A percentile compares a stretch with the other conserved stretches of the same genome.
These are phyloP conservation scores for Lagenaria siceraria DNA, from an alignment of 306 rosid species.

Conservation along the genomic window DNA sequence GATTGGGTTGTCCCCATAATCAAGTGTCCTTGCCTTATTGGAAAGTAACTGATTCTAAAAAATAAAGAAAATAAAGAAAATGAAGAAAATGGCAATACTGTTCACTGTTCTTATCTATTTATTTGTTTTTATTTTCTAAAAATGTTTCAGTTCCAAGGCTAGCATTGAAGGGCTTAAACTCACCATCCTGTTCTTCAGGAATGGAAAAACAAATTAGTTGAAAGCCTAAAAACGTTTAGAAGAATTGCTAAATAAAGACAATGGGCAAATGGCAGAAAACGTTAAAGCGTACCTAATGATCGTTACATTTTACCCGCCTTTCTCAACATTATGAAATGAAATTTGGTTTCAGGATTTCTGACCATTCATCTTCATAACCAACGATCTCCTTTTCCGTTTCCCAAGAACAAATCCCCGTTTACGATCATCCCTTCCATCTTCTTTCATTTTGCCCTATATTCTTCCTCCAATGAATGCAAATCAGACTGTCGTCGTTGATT, in stretches of 20 bases:
- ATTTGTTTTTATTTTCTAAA: neutral
- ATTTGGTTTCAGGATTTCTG: neutral
- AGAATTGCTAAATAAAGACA: slow-evolving; percentile 1
- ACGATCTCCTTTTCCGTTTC: slow-evolving; percentile 2
- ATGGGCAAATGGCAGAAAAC: neutral
- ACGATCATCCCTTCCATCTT: neutral
- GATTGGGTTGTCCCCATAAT: neutral
- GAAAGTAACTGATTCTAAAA: neutral
- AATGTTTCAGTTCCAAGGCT: neutral
- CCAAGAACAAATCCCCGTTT: neutral
- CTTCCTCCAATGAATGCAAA: neutral
- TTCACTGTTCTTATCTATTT: neutral
- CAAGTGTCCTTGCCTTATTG: neutral
- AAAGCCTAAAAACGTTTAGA: neutral
- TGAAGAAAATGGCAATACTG: neutral
- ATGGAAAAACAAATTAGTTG: neutral
- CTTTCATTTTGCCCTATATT: neutral
- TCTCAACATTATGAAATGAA: neutral
- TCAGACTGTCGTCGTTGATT: neutral
- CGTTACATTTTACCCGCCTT: neutral
- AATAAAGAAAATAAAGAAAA: neutral
- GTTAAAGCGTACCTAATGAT: slow-evolving; percentile 3
- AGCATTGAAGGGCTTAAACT: neutral
- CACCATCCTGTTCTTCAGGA: neutral
- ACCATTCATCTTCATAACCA: slow-evolving; percentile 2